A percentile compares a stretch with the other conserved stretches of the same genome.
Conservation (phyloP, 2,329 filamentous ascomycete species). For the Colletotrichum tabaci region DNA sequence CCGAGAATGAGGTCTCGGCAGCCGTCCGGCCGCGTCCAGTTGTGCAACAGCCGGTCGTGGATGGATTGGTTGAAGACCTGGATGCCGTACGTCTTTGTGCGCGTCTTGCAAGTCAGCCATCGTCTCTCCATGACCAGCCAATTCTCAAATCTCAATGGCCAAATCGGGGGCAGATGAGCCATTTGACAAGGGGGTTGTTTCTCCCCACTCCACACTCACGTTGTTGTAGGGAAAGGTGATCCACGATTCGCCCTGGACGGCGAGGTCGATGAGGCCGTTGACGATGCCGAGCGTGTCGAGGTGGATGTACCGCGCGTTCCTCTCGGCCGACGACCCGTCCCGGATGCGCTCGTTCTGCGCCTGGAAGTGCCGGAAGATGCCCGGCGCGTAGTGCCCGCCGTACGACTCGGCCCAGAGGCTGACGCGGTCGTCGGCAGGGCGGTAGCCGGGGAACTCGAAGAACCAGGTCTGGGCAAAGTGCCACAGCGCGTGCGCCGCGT, state of each 20-base stretch:
- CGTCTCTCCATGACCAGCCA: too few species aligned
- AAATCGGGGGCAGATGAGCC: too few species aligned
- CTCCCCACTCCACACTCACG: too few species aligned
- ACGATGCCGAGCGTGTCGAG: constrained; percentile 78
- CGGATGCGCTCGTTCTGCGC: constrained; percentile 72
- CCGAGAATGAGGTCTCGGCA: constrained; percentile 67
- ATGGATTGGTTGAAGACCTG: constrained; percentile 61
- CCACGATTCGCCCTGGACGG: constrained; percentile 71
- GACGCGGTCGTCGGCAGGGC: constrained; percentile 63
- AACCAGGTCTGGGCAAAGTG: constrained; percentile 72
- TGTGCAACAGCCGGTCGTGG: constrained; percentile 52
- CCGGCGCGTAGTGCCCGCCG: constrained; percentile 57
- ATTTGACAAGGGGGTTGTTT: rapidly evolving
- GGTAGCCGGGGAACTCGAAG: constrained; percentile 70
- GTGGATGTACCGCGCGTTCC: constrained; percentile 58
- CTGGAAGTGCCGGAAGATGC: constrained; percentile 72
- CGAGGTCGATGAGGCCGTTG: constrained; percentile 78
- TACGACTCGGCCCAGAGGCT: constrained; percentile 74
- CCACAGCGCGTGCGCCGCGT: constrained; percentile 62
- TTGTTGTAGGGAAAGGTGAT: constrained; percentile 73
- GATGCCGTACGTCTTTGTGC: constrained; percentile 69
- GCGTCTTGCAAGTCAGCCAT: neutral
- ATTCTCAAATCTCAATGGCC: too few species aligned
- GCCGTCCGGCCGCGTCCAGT: constrained; percentile 56
- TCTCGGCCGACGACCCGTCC: constrained; percentile 68